Base-by-base conservation (phyloP, 208 protist genomes). In the Angomonas deanei region DNA sequence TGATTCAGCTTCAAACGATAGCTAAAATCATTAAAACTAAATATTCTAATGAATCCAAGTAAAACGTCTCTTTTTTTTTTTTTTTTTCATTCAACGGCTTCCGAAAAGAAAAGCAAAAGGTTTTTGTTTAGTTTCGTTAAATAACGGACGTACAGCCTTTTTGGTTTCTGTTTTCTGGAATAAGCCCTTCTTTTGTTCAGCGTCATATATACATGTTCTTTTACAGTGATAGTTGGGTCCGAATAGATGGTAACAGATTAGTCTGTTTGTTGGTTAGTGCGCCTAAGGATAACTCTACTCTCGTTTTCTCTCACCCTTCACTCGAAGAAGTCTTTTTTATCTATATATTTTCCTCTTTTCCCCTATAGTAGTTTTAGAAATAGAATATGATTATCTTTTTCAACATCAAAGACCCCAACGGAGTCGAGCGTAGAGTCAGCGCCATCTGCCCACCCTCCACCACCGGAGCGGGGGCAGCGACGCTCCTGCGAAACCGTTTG, bases 1-100 rank as follows among this genome's bases (percentile, higher is more conserved):
- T 98, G 70, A 98, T 98, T 58, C 94, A 98, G 80, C 75, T 98
- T 19, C 84, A 96, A 67, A 97, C 91, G 2, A 98, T 98, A 62
- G 96, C 96, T 30, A 98, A 98, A 68, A 42, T 87, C 32, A 56
- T 97, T 15, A 80, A 90, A 56, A 65, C 87, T 0, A 63, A 87
- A 59, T 86, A 86, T 58, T 65, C 64, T 13, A 66, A 75, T 63
- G 64, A 1, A 64, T 57, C 61, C 13, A 33, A 66, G 42, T 32
- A 71, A 42, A 69, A 69, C 38, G 46, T 67, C 54, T 38, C 28
- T 24, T 58, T 68, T 74, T 47, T 36, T 46, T 56, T 61, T 69
- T 26, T 54, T 17, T 50, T 71, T 50, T 50, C 27, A 27, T 28
- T 64, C 27, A 19, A n/a, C n/a, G n/a, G n/a, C n/a, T n/a, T n/a